These are phyloP conservation scores for Globisporangium cystogenes DNA, from an alignment of 352 stramenopile genomes.

Conservation along the genomic window DNA sequence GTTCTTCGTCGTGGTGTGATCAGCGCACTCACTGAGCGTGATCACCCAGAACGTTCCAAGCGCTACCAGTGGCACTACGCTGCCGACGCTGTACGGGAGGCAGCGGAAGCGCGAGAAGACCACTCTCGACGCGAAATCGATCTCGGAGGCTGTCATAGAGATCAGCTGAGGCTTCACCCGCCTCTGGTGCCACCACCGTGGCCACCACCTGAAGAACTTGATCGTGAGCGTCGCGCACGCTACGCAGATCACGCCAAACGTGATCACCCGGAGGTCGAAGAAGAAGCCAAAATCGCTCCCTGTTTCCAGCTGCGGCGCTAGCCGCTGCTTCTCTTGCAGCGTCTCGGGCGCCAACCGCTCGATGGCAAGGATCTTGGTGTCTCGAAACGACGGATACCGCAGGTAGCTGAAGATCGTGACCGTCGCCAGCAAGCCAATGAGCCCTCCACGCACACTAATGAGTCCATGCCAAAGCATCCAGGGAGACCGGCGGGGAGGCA, in stretches of 20 bases:
- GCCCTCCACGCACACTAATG: slow-evolving; percentile 6
- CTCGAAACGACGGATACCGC: neutral
- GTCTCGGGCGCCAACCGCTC: neutral
- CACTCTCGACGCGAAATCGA: neutral
- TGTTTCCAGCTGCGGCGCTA: neutral
- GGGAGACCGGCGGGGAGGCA: neutral
- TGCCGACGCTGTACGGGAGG: slow-evolving; percentile 13
- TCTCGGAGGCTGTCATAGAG: neutral
- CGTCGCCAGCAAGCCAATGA: slow-evolving; percentile 7
- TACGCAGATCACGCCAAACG: neutral
- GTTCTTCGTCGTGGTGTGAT: neutral
- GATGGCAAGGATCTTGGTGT: neutral
- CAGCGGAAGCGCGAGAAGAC: slow-evolving; percentile 9
- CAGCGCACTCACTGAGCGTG: neutral
- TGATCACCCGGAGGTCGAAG: slow-evolving; percentile 7
- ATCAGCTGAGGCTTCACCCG: neutral
- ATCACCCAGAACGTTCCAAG: slow-evolving; percentile 16
- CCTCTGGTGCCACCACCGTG: neutral
- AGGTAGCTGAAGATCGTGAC: slow-evolving; percentile 12
- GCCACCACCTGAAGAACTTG: slow-evolving; percentile 3
- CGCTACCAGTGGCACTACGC: slow-evolving; percentile 7
- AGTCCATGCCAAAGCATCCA: slow-evolving; percentile 2
- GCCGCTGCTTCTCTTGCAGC: slow-evolving; percentile 1
- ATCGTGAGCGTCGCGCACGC: neutral
- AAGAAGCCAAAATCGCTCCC: slow-evolving; percentile 8